phyloP scores from a whole-genome alignment of 2,329 filamentous ascomycete genomes.

The Seiridium cupressi region DNA sequence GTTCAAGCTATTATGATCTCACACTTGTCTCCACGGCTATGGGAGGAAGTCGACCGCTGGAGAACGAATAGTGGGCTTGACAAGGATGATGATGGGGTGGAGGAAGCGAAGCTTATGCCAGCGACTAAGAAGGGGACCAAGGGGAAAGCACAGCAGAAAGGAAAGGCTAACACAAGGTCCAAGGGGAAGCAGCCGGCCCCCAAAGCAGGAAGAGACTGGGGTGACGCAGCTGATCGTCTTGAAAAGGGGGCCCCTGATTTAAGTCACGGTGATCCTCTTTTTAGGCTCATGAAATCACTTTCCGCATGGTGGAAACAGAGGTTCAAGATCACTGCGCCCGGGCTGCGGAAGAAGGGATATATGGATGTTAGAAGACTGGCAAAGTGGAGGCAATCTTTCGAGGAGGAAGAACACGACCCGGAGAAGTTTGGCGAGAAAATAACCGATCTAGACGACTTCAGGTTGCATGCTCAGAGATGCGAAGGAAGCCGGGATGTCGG shows the following conservation, averaged over 20 bases:
- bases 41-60: conserved; percentile 73
- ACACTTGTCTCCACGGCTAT: conserved; percentile 67
- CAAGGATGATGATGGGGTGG: conserved; percentile 33
- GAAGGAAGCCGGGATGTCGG: conserved; percentile 84
- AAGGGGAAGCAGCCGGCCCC: conserved; percentile 23
- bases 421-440: conserved; percentile 76
- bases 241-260: conserved; percentile 73
- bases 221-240: conserved; percentile 62
- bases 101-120: conserved; percentile 11
- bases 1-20: conserved; percentile 74
- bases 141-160: conserved; percentile 31
- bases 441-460: conserved; percentile 64
- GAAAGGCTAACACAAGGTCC: conserved; percentile 30
- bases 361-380: conserved; percentile 74
- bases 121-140: conserved; percentile 29
- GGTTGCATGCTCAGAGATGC: conserved; percentile 64
- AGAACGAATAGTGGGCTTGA: conserved; percentile 64
- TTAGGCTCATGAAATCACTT: conserved; percentile 73
- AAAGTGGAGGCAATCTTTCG: conserved; percentile 69
- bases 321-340: conserved; percentile 75
- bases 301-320: conserved; percentile 84
- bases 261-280: conserved; percentile 78
- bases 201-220: conserved; percentile 64
- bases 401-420: conserved; percentile 58
- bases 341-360: conserved; percentile 86